Base-by-base conservation (phyloP, 1,284 basidiomycete genomes). In the Phellopilus nigrolimitatus region DNA sequence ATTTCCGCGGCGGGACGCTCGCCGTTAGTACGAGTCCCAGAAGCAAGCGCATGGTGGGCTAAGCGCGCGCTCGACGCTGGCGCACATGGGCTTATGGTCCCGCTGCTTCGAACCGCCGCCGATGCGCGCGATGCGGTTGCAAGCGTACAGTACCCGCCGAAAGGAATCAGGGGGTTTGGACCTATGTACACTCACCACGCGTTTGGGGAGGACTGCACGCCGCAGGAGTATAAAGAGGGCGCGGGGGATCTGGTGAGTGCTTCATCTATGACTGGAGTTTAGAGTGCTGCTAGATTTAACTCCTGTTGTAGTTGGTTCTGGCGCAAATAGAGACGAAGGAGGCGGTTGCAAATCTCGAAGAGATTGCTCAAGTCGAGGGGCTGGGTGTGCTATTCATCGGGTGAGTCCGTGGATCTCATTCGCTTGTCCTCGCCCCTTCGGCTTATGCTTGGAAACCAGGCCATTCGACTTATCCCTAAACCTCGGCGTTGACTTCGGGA, bases 151-250 rank as follows among this genome's bases (percentile, higher is more conserved):
- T 67, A 67, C 47, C 65, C 65, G 12, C 65, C 65, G 9, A 43
- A 46, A 1, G 65, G 65, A 2, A 58, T 61, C 25, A 57, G 65
- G 3, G 65, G 65, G 0, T 66, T 63, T 38, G 65, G 65, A 1
- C 65, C 65, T n/a, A 65, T 66, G 64, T 66, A 61, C 57, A 65
- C 65, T 1, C 62, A 65, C 39, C 61, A 62, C 10, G 53, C 64
- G 8, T 64, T 64, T 34, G 63, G 61, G 5, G 54, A 62, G n/a
- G 58, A 54, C 5, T 61, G 57, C 15, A 46, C 53, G 5, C 27
- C 49, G 8, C 33, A 56, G 40, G 49, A 56, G 21, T 66, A 66
- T 51, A 63, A 61, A 36, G 57, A 50, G 7, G 55, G 58, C 17
- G 63, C 64, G 10, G 57, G 62, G 44, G 57, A 60, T 37, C 49